A percentile compares a stretch with the other conserved stretches of the same genome.
Conservation (phyloP, 1,284 basidiomycete species). For the Rhodotorula sp. region DNA sequence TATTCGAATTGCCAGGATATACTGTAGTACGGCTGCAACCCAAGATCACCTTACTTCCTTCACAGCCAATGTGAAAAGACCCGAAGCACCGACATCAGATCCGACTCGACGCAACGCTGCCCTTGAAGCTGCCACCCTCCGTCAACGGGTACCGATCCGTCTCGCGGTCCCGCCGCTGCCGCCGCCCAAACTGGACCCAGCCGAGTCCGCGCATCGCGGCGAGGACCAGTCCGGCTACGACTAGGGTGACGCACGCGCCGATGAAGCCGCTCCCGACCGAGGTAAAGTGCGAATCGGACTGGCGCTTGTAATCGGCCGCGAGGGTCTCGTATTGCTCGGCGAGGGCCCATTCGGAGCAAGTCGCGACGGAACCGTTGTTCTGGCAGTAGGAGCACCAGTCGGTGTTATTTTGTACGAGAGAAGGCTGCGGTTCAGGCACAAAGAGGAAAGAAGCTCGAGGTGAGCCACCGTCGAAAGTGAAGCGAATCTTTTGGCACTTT, state of each 20-base stretch:
- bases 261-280: constrained; percentile 35
- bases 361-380: constrained; percentile 14
- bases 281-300: constrained; percentile 26
- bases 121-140: constrained; percentile 18
- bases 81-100: not conserved
- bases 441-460: not conserved
- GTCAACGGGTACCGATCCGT: constrained; percentile 24
- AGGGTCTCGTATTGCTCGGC: constrained; percentile 14
- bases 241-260: constrained; percentile 30
- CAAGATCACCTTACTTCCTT: too few species aligned
- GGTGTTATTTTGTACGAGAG: constrained; percentile 26
- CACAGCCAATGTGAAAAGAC: too few species aligned
- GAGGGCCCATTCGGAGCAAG: constrained; percentile 11
- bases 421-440: constrained; percentile 1
- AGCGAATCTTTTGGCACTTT: not conserved
- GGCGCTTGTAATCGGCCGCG: constrained; percentile 12
- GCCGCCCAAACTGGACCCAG: constrained; percentile 22
- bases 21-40: too few species aligned
- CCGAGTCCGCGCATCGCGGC: constrained; percentile 20
- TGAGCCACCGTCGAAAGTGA: not conserved
- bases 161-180: not conserved
- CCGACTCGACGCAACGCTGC: constrained; percentile 1
- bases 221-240: constrained; percentile 14
- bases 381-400: constrained; percentile 33
- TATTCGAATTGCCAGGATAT: too few species aligned